These are phyloP conservation scores for Candida sanyaensis DNA, from an alignment of 1,139 yeast species.

Conservation along the genomic window DNA sequence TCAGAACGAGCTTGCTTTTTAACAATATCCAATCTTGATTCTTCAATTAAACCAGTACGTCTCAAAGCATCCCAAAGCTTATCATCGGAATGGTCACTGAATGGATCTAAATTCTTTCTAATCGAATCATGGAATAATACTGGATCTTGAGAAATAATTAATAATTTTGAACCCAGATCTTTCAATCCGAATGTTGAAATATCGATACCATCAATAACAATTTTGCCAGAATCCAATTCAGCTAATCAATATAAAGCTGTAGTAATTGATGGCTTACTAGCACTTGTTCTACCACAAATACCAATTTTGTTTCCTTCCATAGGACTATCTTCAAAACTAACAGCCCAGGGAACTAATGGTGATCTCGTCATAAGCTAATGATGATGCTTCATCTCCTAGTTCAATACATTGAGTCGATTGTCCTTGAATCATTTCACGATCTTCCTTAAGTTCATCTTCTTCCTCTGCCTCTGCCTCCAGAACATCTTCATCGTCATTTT, in stretches of 20 bases:
- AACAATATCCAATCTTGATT: constrained; percentile 22
- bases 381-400: constrained; percentile 34
- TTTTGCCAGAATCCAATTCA: constrained; percentile 54
- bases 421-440: constrained; percentile 20
- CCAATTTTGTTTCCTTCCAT: constrained; percentile 74
- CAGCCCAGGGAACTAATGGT: constrained; percentile 67
- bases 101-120: constrained; percentile 78
- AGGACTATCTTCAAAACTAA: constrained; percentile 48
- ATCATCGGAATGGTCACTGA: constrained; percentile 31
- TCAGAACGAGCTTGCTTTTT: constrained; percentile 16
- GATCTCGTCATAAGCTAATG: constrained; percentile 72
- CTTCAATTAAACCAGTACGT: constrained; percentile 33
- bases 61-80: constrained; percentile 36
- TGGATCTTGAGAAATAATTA: constrained; percentile 95
- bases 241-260: constrained; percentile 62
- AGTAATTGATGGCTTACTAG: constrained; percentile 74
- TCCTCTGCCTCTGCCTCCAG: constrained; percentile 13
- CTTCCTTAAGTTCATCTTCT: constrained; percentile 22
- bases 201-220: constrained; percentile 62
- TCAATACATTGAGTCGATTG: constrained; percentile 17
- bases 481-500: constrained; percentile 19
- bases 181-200: constrained; percentile 69
- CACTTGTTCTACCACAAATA: constrained; percentile 81
- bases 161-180: constrained; percentile 71
- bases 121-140: constrained; percentile 84